A percentile compares a stretch with the other conserved stretches of the same genome.
Conservation (phyloP, 2,329 filamentous ascomycete species). For the Epichloe glyceriae region DNA sequence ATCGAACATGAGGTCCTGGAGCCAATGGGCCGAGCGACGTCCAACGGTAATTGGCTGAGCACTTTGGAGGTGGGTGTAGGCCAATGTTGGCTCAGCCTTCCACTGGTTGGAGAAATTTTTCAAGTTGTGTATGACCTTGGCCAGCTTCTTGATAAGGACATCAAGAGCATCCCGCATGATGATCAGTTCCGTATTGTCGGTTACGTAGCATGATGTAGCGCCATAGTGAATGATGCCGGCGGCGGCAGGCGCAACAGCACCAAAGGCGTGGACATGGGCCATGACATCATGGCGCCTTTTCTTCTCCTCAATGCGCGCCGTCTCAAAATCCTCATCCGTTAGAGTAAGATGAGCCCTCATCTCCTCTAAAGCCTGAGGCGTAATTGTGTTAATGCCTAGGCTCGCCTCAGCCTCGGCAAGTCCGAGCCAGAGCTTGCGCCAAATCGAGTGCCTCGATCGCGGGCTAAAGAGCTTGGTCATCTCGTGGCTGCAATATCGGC, state of each 20-base stretch:
- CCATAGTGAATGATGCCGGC: slow-evolving; percentile 75
- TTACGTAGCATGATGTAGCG: slow-evolving; percentile 28
- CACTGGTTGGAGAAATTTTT: slow-evolving; percentile 57
- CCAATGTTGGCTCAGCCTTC: slow-evolving; percentile 57
- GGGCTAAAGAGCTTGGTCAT: slow-evolving; percentile 74
- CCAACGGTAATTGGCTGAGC: slow-evolving; percentile 26
- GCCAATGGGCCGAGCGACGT: slow-evolving; percentile 46
- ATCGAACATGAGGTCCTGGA: slow-evolving; percentile 52
- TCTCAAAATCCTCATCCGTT: slow-evolving; percentile 64
- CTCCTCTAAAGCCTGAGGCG: slow-evolving; percentile 59
- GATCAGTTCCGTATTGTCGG: slow-evolving; percentile 68
- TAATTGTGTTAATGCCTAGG: slow-evolving; percentile 61
- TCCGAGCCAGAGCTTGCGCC: slow-evolving; percentile 76
- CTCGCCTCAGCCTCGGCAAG: slow-evolving; percentile 74
- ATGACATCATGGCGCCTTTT: slow-evolving; percentile 50
- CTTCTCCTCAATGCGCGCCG: slow-evolving; percentile 67
- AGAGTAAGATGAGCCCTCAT: slow-evolving; percentile 64
- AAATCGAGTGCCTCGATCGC: slow-evolving; percentile 60
- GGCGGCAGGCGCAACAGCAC: slow-evolving; percentile 58
- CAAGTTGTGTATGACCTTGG: slow-evolving; percentile 66
- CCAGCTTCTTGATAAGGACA: slow-evolving; percentile 64
- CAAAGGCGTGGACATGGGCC: slow-evolving; percentile 65
- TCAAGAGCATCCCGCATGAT: slow-evolving; percentile 52
- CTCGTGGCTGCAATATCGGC: slow-evolving; percentile 59
- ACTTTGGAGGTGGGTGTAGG: slow-evolving; percentile 62